Conservation (phyloP, 352 stramenopile genomes). For the Pythium aristosporum region DNA sequence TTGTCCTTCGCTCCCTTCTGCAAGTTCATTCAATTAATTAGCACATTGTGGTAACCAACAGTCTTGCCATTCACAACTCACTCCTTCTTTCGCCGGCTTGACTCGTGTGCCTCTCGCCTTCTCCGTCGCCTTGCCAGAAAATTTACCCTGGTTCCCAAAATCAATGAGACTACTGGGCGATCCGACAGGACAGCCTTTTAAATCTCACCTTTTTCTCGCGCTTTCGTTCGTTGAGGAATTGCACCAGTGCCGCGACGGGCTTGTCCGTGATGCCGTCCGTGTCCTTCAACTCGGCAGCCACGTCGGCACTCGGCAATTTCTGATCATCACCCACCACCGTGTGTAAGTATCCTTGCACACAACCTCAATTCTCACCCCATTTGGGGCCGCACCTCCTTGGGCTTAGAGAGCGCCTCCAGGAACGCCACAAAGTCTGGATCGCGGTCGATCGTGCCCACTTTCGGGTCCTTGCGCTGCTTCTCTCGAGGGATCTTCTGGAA, state of each 20-base stretch:
- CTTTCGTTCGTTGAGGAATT: conserved; percentile 83
- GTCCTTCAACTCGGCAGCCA: conserved; percentile 51
- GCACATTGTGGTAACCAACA: neutral
- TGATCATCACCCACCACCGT: conserved; percentile 17
- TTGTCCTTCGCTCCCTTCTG: conserved; percentile 23
- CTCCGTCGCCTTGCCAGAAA: conserved; percentile 14
- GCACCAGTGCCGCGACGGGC: conserved; percentile 69
- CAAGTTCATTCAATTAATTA: neutral
- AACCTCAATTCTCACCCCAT: neutral
- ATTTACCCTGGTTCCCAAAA: conserved; percentile 17
- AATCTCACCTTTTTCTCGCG: conserved; percentile 48
- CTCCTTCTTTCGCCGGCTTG: conserved; percentile 24
- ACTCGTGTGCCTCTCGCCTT: conserved; percentile 12
- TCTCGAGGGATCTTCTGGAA: conserved; percentile 82
- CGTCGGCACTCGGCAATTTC: conserved; percentile 74
- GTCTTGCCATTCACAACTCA: neutral
- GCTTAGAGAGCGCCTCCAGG: conserved; percentile 63
- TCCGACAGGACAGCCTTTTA: neutral
- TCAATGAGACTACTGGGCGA: neutral
- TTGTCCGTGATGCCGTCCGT: conserved; percentile 52
- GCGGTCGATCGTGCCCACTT: conserved; percentile 67
- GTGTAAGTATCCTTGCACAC: conserved; percentile 2
- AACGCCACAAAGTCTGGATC: conserved; percentile 76
- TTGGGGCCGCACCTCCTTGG: conserved; percentile 47
- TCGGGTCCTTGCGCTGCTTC: conserved; percentile 78